A percentile compares a stretch with the other conserved stretches of the same genome.
These are phyloP conservation scores for Scleroderma citrinum DNA, from an alignment of 768 basidiomycete species.

Conservation along the genomic window DNA sequence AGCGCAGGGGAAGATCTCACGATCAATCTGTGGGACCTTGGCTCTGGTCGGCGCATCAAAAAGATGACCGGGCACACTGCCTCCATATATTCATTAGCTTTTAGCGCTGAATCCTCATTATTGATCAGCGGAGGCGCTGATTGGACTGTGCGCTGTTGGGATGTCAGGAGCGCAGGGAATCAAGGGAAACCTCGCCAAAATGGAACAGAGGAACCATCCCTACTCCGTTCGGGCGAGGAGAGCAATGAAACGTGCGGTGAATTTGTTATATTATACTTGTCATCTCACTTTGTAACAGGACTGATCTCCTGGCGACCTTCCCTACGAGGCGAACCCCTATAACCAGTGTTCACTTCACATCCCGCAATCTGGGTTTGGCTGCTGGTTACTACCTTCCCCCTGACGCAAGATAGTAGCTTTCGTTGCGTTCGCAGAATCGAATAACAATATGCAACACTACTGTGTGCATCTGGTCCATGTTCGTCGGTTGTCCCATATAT, in stretches of 20 bases:
- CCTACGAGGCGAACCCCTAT: conserved; percentile 96
- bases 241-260: conserved; percentile 57
- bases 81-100: conserved; percentile 84
- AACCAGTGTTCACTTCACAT: conserved; percentile 88
- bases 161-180: conserved; percentile 78
- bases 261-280: not conserved
- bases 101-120: conserved; percentile 86
- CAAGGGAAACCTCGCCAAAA: conserved; percentile 54
- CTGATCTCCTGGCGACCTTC: conserved; percentile 84
- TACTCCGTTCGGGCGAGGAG: conserved; percentile 37
- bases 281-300: conserved; percentile 37
- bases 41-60: conserved; percentile 91
- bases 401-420: conserved; percentile 40
- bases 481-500: too few species aligned
- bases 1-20: conserved; percentile 89
- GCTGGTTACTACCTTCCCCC: conserved; percentile 69
- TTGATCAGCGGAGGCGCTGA: conserved; percentile 90
- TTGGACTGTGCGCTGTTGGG: conserved; percentile 98
- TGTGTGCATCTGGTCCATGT: too few species aligned
- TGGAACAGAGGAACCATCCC: conserved; percentile 34
- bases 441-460: too few species aligned
- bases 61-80: conserved; percentile 93
- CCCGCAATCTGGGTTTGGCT: conserved; percentile 88
- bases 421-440: too few species aligned
- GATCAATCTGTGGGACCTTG: conserved; percentile 95